Percentiles rank a stretch among this genome's conserved stretches.
Conservation (phyloP, 2,329 filamentous ascomycete species). For the Pseudogymnoascus sp. region DNA sequence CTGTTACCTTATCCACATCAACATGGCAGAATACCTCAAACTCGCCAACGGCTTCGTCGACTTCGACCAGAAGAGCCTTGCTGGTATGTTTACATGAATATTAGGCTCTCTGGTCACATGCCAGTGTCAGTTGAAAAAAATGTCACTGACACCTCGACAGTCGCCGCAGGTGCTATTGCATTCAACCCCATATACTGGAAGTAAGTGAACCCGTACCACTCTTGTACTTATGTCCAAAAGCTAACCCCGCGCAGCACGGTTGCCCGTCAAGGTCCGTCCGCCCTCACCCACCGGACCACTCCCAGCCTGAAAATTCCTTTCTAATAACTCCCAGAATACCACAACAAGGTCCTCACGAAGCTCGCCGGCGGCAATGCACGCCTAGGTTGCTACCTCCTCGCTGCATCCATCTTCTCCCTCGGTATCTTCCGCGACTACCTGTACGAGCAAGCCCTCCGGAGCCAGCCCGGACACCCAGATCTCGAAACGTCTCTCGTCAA, state of each 20-base stretch:
- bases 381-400: slow-evolving; percentile 82
- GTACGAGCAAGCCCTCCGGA: slow-evolving; percentile 75
- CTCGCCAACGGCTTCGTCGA: slow-evolving; percentile 39
- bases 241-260: slow-evolving; percentile 53
- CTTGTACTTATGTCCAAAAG: background rate
- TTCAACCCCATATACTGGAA: slow-evolving; percentile 99
- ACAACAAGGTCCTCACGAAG: slow-evolving; percentile 80
- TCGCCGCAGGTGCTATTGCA: slow-evolving; percentile 71
- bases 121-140: slow-evolving; percentile 19
- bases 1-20: background rate
- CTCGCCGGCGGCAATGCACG: slow-evolving; percentile 73
- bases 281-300: slow-evolving; percentile 8
- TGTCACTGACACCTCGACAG: slow-evolving; percentile 38
- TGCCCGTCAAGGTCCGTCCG: slow-evolving; percentile 64
- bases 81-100: slow-evolving; percentile 43
- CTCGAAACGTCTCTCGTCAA: slow-evolving; percentile 55
- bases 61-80: slow-evolving; percentile 58
- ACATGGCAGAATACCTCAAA: slow-evolving; percentile 7
- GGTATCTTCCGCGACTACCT: slow-evolving; percentile 83
- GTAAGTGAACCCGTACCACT: slow-evolving; percentile 48
- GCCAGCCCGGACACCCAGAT: slow-evolving; percentile 67
- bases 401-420: slow-evolving; percentile 80
- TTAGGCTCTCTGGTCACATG: slow-evolving; percentile 7
- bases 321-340: slow-evolving; percentile 62
- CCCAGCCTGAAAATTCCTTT: slow-evolving; percentile 14